phyloP scores from a whole-genome alignment of 345 rosid genomes.

The Aurinia saxatilis region DNA sequence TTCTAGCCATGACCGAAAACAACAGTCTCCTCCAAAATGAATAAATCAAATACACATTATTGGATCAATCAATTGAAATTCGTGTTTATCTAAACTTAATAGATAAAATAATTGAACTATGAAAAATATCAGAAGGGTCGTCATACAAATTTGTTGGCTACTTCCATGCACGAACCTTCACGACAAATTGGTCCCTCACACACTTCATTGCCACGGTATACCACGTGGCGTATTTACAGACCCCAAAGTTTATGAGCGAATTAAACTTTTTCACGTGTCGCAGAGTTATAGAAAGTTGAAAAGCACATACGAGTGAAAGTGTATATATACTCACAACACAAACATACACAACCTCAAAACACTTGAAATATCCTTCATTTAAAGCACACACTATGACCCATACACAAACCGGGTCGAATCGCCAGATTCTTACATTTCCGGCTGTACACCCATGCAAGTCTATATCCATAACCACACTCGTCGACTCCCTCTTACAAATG shows the following conservation, averaged over 20 bases:
- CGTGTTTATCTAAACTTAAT: not conserved
- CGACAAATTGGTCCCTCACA: slow-evolving; percentile 5
- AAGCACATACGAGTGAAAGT: slow-evolving; percentile 5
- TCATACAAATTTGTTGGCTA: slow-evolving; percentile 26
- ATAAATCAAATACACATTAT: not conserved
- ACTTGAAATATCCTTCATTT: not conserved
- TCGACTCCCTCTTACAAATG: slow-evolving; percentile 44
- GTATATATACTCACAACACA: slow-evolving; percentile 16
- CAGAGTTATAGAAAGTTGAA: not conserved
- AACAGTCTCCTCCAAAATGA: not conserved
- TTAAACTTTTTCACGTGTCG: slow-evolving; percentile 8
- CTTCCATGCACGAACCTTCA: slow-evolving; percentile 18
- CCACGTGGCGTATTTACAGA: slow-evolving; percentile 13
- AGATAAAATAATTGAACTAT: not conserved
- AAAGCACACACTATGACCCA: slow-evolving; percentile 30
- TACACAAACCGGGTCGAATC: slow-evolving; percentile 29
- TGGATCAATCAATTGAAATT: slow-evolving; percentile 5
- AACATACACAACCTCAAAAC: not conserved
- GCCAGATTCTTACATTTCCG: slow-evolving; percentile 63
- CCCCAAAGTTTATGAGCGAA: not conserved
- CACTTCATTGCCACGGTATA: slow-evolving; percentile 12
- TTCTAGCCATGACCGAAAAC: no score
- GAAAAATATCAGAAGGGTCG: slow-evolving; percentile 10
- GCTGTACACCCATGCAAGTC: slow-evolving; percentile 52
- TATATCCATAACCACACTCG: slow-evolving; percentile 36